Conservation (phyloP, 108 stramenopile genomes). For the Schizochytrium sp. region DNA sequence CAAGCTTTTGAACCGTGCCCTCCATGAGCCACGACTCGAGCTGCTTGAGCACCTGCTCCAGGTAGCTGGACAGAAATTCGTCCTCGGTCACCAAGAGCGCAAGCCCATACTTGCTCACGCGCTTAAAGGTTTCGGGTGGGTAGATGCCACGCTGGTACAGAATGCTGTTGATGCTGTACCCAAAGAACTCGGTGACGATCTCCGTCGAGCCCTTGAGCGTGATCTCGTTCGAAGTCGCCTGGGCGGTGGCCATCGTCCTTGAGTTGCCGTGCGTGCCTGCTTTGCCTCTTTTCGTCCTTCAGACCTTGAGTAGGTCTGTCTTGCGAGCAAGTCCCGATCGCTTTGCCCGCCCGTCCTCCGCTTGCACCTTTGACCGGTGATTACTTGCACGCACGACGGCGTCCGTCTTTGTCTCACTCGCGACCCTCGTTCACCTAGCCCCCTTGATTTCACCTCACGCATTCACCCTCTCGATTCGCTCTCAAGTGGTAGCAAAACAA, state of each 20-base stretch:
- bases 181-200: slow-evolving; percentile 95
- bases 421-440: neutral
- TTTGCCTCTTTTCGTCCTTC: neutral
- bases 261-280: neutral
- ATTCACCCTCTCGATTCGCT: neutral
- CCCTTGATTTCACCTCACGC: neutral
- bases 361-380: too few relatives aligned
- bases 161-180: slow-evolving; percentile 91
- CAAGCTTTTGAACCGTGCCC: slow-evolving; percentile 80
- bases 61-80: slow-evolving; percentile 72
- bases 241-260: neutral
- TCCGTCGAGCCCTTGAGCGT: slow-evolving; percentile 89
- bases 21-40: slow-evolving; percentile 76
- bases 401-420: too few relatives aligned
- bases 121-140: slow-evolving; percentile 85
- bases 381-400: too few relatives aligned
- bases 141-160: slow-evolving; percentile 97
- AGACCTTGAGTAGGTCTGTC: neutral
- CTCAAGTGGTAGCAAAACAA: neutral
- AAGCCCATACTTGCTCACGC: slow-evolving; percentile 87
- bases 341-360: too few relatives aligned
- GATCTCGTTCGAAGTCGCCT: slow-evolving; percentile 58
- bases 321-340: too few relatives aligned
- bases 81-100: slow-evolving; percentile 90
- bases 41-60: slow-evolving; percentile 77